A percentile compares a stretch with the other conserved stretches of the same genome.
These are phyloP conservation scores for Chalciporus chontae DNA, from an alignment of 768 basidiomycete genomes.

Conservation along the genomic window DNA sequence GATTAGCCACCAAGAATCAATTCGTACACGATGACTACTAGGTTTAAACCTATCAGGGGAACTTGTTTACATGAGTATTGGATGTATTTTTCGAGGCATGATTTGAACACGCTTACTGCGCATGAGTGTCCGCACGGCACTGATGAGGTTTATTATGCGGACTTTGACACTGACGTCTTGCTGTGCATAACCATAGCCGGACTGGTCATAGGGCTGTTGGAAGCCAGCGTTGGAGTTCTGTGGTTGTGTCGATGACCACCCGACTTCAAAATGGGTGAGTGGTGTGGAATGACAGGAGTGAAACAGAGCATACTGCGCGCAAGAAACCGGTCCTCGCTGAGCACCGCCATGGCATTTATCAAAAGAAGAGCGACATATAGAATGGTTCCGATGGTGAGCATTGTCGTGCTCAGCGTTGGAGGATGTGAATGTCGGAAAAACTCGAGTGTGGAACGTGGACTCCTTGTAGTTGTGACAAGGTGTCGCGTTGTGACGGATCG, in stretches of 20 bases:
- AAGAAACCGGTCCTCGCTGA: slow-evolving; percentile 96
- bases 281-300: slow-evolving; percentile 1
- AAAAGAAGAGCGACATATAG: slow-evolving; percentile 85
- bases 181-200: slow-evolving; percentile 51
- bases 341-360: slow-evolving; percentile 91
- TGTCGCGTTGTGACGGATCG: slow-evolving; percentile 13
- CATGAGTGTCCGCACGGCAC: slow-evolving; percentile 95
- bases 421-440: slow-evolving; percentile 1
- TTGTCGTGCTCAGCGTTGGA: slow-evolving; percentile 28
- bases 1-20: slow-evolving; percentile 58
- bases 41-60: slow-evolving; percentile 86
- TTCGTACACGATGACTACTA: slow-evolving; percentile 85
- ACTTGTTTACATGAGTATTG: slow-evolving; percentile 47
- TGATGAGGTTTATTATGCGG: slow-evolving; percentile 86
- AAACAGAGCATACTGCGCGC: slow-evolving; percentile 66
- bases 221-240: slow-evolving; percentile 55
- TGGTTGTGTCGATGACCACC: slow-evolving; percentile 75
- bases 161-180: slow-evolving; percentile 74
- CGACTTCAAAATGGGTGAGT: slow-evolving; percentile 53
- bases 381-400: slow-evolving; percentile 66
- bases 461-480: slow-evolving; percentile 15
- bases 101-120: slow-evolving; percentile 66
- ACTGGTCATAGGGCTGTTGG: slow-evolving; percentile 67
- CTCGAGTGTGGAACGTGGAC: slow-evolving; percentile 16
- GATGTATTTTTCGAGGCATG: slow-evolving; percentile 11